These are phyloP conservation scores for Trichoderma asperellum DNA, from an alignment of 2,329 filamentous ascomycete genomes.

Conservation along the genomic window DNA sequence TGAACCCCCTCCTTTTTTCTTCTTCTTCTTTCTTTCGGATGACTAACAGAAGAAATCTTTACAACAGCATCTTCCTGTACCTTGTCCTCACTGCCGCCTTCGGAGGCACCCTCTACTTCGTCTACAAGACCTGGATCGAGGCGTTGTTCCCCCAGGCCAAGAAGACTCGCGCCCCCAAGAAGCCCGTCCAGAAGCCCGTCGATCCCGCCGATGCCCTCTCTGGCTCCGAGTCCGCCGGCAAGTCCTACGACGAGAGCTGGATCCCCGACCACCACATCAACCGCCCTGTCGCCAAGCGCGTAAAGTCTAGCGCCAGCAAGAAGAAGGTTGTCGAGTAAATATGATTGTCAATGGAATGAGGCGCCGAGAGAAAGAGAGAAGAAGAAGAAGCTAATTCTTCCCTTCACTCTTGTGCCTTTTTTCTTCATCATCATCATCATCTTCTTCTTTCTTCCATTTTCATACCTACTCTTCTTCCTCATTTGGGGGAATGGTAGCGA, in stretches of 20 bases:
- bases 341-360: background rate
- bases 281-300: slow-evolving; percentile 72
- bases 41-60: too few relatives aligned
- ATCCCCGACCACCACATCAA: slow-evolving; percentile 89
- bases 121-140: slow-evolving; percentile 98
- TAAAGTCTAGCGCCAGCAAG: slow-evolving; percentile 62
- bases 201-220: slow-evolving; percentile 65
- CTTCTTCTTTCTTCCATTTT: background rate
- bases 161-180: slow-evolving; percentile 64
- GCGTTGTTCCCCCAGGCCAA: slow-evolving; percentile 92
- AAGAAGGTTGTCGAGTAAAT: slow-evolving; percentile 42
- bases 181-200: slow-evolving; percentile 65
- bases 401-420: background rate
- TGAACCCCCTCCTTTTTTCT: too few relatives aligned
- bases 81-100: slow-evolving; percentile 82
- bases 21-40: too few relatives aligned
- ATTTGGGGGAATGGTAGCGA: slow-evolving; percentile 4
- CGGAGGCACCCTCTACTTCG: slow-evolving; percentile 84
- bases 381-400: background rate
- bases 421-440: background rate
- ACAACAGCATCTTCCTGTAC: slow-evolving; percentile 89
- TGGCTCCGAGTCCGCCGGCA: slow-evolving; percentile 72
- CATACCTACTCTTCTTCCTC: background rate
- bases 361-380: background rate
- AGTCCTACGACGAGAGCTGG: slow-evolving; percentile 89